Evolutionary conservation across 352 stramenopile species (phyloP), one percentile per base, ranked within the genome.

Genomic region (Phytophthora sp.): DNA sequence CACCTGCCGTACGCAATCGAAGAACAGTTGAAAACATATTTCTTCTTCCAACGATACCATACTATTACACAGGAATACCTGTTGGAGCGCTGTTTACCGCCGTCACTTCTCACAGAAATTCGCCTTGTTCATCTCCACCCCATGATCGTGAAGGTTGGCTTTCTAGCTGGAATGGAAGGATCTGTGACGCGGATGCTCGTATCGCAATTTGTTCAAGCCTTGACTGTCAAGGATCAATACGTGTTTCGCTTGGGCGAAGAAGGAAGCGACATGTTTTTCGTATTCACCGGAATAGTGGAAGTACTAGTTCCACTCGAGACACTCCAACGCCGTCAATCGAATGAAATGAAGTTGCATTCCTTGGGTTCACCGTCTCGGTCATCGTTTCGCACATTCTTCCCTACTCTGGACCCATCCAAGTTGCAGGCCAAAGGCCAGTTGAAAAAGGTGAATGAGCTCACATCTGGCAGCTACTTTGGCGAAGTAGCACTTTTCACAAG

Each of bases 381-480:
- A 8, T 63, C 59, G 17, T 64, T 68, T 28, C 62, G 38, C 28
- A 74, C 50, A 1, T 48, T 60, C 31, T 69, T 66, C 34, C 67
- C 56, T 1, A 53, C 28, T 2, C 35, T 58, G 6, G 54, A 79
- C 23, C 38, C 63, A 5, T 62, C 62, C 15, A 74, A 74, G 31
- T 20, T 62, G 24, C 64, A 73, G 8, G 28, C 52, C 2, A 66
- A 68, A 59, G 39, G 49, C 3, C 62, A 76, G 9, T 24, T 83
- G 42, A 81, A 76, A 18, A 89, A 87, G 51, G 76, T 89, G 1
- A 87, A 80, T 28, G 77, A 89, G 46, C 72, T 89, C n/a, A 70
- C 64, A 0, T 62, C 74, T 0, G 77, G 79, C 13, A 75, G 66
- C 11, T 87, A 86, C 56, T 88, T 89, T 49, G 77, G 80, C 3